Base-by-base conservation (phyloP, 371 early-diverging fungal species). In the Lichtheimia hyalospora region DNA sequence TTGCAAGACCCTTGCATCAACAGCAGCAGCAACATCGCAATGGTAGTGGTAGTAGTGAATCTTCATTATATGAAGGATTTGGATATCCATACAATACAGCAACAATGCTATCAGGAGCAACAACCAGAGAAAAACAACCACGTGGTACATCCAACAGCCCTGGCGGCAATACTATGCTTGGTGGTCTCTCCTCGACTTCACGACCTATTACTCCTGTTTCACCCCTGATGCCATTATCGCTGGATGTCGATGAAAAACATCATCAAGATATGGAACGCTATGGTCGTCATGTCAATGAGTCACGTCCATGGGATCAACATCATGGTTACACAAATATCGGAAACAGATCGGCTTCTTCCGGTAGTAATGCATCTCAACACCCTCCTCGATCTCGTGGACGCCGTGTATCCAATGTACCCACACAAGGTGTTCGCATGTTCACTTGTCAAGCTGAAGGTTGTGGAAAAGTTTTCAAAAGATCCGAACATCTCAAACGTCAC, bases 401-500 rank as follows among this genome's bases (percentile, higher is more conserved):
- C 34, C 77, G 85, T 20, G 85, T 84, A 24, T 82, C 84, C 24
- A 80, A 70, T 54, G 68, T 78, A 23, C 72, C 79, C 18, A 68
- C 58, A 13, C 60, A 63, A 23, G 71, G 74, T 54, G 52, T 69
- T 24, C 82, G 84, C 39, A 75, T 75, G 74, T 79, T 79, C 58
- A 71, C 74, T 34, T 88, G 88, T 61, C 73, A 68, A 46, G 67
- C 70, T 40, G 74, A 74, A 18, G 84, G 79, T 6, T 88, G 88
- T 54, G 81, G 82, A 49, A 79, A 82, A 60, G 75, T 83, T 14
- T 88, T 88, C 50, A 88, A 88, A 56, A 59, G 88, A 25, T 83
- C 85, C 5, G 88, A 88, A 56, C 88, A 88, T 64, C 66, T 88
- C 15, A 85, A 86, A 49, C 74, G 88, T 48, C 88, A 88, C 51